A percentile compares a stretch with the other conserved stretches of the same genome.
Evolutionary conservation across 768 basidiomycete genomes (phyloP).

Genomic region (Porphyrellus cyaneotinctus): DNA sequence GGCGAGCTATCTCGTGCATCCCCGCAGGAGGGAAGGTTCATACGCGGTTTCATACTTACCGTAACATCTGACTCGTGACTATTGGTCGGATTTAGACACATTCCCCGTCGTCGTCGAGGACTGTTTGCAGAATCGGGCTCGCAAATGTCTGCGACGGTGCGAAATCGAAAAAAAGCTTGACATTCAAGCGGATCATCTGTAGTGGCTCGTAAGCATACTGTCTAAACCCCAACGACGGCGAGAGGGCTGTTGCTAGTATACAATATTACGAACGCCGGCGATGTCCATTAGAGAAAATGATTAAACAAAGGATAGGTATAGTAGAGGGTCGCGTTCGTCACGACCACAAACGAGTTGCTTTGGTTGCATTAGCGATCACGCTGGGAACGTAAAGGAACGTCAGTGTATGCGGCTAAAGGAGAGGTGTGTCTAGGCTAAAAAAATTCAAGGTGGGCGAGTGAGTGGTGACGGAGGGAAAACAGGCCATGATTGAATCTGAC

Average conservation of each 20-base stretch:
- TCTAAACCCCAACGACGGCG: background rate
- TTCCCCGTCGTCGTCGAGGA: too few relatives aligned
- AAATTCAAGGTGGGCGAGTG: background rate
- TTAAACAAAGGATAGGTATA: background rate
- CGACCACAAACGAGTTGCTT: background rate
- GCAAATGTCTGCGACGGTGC: background rate
- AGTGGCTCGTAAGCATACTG: slow-evolving; percentile 4
- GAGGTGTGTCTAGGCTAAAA: background rate
- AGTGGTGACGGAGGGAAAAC: background rate
- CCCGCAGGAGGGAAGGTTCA: too few relatives aligned
- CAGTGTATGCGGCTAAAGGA: background rate
- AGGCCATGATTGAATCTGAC: background rate
- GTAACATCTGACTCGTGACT: too few relatives aligned
- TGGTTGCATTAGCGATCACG: background rate
- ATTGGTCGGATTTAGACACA: too few relatives aligned
- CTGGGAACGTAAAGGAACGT: slow-evolving; percentile 4
- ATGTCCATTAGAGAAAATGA: slow-evolving; percentile 4
- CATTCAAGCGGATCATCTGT: slow-evolving; percentile 2
- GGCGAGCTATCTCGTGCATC: too few relatives aligned
- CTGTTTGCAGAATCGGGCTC: too few relatives aligned
- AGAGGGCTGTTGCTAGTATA: slow-evolving; percentile 1
- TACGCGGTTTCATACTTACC: too few relatives aligned
- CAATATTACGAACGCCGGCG: slow-evolving; percentile 2
- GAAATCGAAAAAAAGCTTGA: background rate
- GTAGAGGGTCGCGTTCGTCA: slow-evolving; percentile 1